Base-by-base conservation (phyloP, 192 early-diverging fungal genomes). In the Thoreauomyces humboldtii region DNA sequence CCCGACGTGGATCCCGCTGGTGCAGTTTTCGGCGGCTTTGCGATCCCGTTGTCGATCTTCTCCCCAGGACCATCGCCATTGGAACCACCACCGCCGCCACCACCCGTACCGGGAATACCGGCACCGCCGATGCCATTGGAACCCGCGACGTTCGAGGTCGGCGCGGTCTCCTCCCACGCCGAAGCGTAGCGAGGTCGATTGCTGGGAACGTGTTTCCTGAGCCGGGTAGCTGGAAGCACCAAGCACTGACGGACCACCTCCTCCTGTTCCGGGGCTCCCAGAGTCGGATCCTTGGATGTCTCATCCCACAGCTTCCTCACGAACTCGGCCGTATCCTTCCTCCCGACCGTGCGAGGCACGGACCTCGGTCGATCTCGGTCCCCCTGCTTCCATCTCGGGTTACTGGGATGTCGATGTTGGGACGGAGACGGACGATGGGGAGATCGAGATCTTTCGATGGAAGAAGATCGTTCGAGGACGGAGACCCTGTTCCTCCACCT, bases 171-270 rank as follows among this genome's bases (percentile, higher is more conserved):
- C 44, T 17, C 19, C 44, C 44, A 46, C 25, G 50, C 50, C 27
- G 25, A 2, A 15, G 25, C 50, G 27, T 52, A 52, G 15, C 50
- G 50, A 2, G 50, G 50, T 14, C 50, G 50, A 28, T 52, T 52
- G 50, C 19, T 25, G 7, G 27, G 6, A 17, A 27, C 7, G 25
- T 15, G 19, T 52, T 52, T 52, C 4, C 50, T 22, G 3, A 52
- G 50, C 17, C 50, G 50, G 27, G 50, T 27, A 15, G 50, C 50
- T 22, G 50, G 50, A 6, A 52, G 50, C 6, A 52, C 50, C 25
- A 52, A 15, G 4, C 32, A 29, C 4, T 52, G 50, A n/a, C n/a
- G n/a, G n/a, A n/a, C n/a, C n/a, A n/a, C n/a, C n/a, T n/a, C n/a
- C n/a, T n/a, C n/a, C n/a, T n/a, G n/a, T n/a, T n/a, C n/a, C n/a